Evolutionary conservation across 2,329 filamentous ascomycete genomes (phyloP).

Genomic region (Alternaria consortialis): DNA sequence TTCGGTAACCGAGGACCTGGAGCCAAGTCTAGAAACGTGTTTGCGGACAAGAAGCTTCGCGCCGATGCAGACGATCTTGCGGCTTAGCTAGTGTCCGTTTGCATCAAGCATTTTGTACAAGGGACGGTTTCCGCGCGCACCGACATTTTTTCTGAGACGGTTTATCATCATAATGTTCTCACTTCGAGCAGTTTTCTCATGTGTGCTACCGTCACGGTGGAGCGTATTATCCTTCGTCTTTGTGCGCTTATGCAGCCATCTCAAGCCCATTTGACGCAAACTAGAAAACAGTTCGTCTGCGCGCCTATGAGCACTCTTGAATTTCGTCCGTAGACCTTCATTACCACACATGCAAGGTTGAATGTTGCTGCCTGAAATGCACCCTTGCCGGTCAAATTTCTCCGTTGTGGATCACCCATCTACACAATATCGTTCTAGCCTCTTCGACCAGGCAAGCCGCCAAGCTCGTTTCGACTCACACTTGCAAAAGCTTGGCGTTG

Average conservation of each 20-base stretch:
- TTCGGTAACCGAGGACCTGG: background rate
- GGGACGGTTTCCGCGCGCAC: conserved; percentile 1
- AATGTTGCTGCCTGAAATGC: background rate
- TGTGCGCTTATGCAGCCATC: background rate
- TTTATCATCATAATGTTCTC: background rate
- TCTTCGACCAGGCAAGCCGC: background rate
- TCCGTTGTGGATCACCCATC: background rate
- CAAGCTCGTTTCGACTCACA: background rate
- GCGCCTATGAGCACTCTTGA: background rate
- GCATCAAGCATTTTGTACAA: background rate
- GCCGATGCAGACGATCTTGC: conserved; percentile 6
- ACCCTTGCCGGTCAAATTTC: background rate
- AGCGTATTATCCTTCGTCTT: background rate
- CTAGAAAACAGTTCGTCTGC: background rate
- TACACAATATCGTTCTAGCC: background rate
- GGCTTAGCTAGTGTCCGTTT: conserved; percentile 2
- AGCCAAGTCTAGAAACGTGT: background rate
- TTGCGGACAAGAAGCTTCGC: background rate
- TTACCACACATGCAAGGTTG: background rate
- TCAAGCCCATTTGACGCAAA: background rate
- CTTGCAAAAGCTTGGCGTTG: conserved; percentile 1
- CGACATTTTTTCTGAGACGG: background rate
- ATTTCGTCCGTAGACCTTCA: background rate
- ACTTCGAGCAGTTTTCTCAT: background rate
- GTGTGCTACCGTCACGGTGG: background rate